These are phyloP conservation scores for Ricinus communis DNA, from an alignment of 345 rosid genomes.

Conservation along the genomic window DNA sequence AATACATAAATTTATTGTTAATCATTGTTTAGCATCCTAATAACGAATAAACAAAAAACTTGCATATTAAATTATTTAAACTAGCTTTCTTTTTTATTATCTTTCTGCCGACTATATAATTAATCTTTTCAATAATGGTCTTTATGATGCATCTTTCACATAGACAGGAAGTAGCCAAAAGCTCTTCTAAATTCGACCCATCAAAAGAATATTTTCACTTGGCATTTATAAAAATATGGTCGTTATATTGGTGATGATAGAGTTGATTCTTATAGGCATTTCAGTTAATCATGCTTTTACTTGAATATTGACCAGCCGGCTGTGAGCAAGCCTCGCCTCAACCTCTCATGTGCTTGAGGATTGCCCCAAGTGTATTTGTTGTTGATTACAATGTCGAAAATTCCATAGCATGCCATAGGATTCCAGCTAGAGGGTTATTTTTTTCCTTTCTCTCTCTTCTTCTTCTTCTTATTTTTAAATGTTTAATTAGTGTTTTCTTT, in stretches of 20 bases:
- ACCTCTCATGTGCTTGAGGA: background rate
- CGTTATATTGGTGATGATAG: conserved; percentile 12
- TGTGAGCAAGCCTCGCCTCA: background rate
- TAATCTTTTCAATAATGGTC: background rate
- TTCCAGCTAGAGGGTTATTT: too few species aligned
- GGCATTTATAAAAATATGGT: background rate
- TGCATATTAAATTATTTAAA: too few species aligned
- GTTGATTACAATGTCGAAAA: background rate
- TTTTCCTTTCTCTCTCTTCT: background rate
- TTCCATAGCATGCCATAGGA: too few species aligned
- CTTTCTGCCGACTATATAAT: conserved; percentile 18
- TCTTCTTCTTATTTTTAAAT: too few species aligned
- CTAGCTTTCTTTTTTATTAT: too few species aligned
- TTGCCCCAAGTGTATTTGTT: background rate
- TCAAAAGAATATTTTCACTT: background rate
- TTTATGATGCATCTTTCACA: background rate
- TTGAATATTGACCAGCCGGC: conserved; percentile 11
- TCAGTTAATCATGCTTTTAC: conserved; percentile 13
- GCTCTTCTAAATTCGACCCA: background rate
- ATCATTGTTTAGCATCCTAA: too few species aligned
- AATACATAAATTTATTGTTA: too few species aligned
- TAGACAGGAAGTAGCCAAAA: background rate
- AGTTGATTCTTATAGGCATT: background rate
- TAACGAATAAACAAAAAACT: too few species aligned
- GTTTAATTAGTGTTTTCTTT: background rate